Percentiles rank a stretch among this genome's conserved stretches.
Conservation (phyloP, 495 filamentous ascomycete genomes). For the Penicillium paxilli region DNA sequence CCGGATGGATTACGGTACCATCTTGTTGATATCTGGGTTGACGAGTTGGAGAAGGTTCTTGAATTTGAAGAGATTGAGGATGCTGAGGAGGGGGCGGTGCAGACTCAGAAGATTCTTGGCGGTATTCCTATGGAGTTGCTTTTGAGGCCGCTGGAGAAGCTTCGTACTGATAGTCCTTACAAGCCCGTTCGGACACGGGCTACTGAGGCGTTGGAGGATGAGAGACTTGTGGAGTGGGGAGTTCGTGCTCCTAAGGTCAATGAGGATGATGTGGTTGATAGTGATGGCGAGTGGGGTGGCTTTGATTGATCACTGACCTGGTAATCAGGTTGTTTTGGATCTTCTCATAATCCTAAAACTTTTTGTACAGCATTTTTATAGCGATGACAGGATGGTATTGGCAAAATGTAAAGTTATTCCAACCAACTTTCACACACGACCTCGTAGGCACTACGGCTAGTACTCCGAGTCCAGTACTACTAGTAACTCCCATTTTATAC, state of each 20-base stretch:
- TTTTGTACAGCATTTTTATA: conserved; percentile 25
- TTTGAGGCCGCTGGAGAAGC: conserved; percentile 58
- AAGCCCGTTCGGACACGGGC: conserved; percentile 74
- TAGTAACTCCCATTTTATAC: too few relatives aligned
- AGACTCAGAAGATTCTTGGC: conserved; percentile 34
- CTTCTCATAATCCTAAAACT: too few relatives aligned
- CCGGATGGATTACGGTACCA: conserved; percentile 86
- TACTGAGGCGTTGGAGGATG: conserved; percentile 72
- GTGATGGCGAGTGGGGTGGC: conserved; percentile 68
- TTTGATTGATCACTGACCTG: conserved; percentile 57
- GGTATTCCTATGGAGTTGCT: conserved; percentile 52
- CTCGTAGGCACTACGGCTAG: not conserved
- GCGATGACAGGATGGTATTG: conserved; percentile 9
- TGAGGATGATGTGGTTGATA: conserved; percentile 46
- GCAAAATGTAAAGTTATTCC: conserved; percentile 2
- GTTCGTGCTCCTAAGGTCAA: conserved; percentile 41
- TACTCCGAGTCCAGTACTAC: not conserved
- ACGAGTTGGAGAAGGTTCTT: conserved; percentile 73
- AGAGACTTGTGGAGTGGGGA: conserved; percentile 63
- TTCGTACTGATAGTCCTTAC: conserved; percentile 57
- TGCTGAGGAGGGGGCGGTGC: conserved; percentile 23
- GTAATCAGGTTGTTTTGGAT: too few relatives aligned
- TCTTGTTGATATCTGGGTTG: conserved; percentile 86
- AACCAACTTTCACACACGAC: not conserved
- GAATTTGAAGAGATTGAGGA: conserved; percentile 48